Conservation (phyloP, 306 rosid genomes). For the Abrus pulchellus region DNA sequence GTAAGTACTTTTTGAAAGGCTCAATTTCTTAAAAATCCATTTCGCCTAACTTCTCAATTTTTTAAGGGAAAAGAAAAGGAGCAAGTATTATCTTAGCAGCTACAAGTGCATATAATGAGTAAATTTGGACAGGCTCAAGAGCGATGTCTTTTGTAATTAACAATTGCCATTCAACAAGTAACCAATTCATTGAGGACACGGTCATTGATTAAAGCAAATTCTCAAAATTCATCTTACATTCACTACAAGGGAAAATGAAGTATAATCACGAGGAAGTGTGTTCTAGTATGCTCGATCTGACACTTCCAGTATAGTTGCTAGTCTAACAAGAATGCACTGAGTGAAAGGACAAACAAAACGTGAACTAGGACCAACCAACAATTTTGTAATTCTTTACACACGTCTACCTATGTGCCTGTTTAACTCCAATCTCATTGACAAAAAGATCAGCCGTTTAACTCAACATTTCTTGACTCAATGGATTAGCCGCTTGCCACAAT, state of each 20-base stretch:
- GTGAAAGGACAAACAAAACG: constrained; percentile 32
- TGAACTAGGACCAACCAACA: constrained; percentile 36
- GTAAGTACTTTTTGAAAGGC: too few relatives aligned
- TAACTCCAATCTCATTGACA: constrained; percentile 53
- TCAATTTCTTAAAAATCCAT: too few relatives aligned
- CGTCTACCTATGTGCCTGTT: constrained; percentile 51
- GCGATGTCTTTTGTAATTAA: constrained; percentile 15
- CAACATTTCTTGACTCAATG: constrained; percentile 46
- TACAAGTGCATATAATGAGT: too few relatives aligned
- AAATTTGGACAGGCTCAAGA: not conserved
- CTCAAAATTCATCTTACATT: constrained; percentile 60
- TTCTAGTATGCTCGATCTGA: constrained; percentile 29
- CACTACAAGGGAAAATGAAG: constrained; percentile 45
- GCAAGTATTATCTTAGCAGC: too few relatives aligned
- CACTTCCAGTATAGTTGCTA: constrained; percentile 36
- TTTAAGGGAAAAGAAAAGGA: too few relatives aligned
- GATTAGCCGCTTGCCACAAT: constrained; percentile 90
- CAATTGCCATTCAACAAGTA: constrained; percentile 46
- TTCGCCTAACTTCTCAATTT: too few relatives aligned
- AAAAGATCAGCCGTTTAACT: constrained; percentile 40
- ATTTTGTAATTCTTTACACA: constrained; percentile 59
- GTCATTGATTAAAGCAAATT: constrained; percentile 41
- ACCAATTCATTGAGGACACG: constrained; percentile 31
- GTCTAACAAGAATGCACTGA: constrained; percentile 42
- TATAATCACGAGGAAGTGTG: constrained; percentile 28